Evolutionary conservation across 73 alveolate species (phyloP).

Genomic region (Paramecium sexaurelia): DNA sequence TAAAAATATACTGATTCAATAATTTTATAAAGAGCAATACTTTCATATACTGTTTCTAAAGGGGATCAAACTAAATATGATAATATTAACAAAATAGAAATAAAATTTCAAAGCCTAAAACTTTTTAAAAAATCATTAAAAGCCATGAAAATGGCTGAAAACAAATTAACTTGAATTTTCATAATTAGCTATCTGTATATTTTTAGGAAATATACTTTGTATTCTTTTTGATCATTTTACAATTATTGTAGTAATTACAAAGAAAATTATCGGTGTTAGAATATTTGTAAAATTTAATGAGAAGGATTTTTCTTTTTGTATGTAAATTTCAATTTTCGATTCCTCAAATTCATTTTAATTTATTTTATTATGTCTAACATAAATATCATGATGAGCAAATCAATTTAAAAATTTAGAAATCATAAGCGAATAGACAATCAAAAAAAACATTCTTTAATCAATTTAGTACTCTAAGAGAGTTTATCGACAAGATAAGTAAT

Average conservation of each 20-base stretch:
- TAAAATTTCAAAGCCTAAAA: too few relatives aligned
- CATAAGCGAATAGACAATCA: not conserved
- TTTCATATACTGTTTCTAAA: too few relatives aligned
- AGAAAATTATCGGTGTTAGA: not conserved
- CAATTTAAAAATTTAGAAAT: not conserved
- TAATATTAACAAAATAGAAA: too few relatives aligned
- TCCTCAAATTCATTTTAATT: not conserved
- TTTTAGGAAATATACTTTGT: not conserved
- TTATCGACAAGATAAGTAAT: not conserved
- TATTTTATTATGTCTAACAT: constrained; percentile 5
- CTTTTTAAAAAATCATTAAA: not conserved
- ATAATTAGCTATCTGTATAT: not conserved
- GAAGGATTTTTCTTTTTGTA: not conserved
- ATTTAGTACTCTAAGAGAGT: not conserved
- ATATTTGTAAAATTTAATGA: not conserved
- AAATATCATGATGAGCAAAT: not conserved
- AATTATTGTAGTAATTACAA: not conserved
- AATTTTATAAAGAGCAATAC: not conserved
- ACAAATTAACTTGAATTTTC: not conserved
- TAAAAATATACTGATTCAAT: not conserved
- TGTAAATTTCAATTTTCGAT: not conserved
- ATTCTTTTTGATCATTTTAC: not conserved
- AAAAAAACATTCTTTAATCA: not conserved
- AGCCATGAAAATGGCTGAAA: not conserved
- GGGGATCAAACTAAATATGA: too few relatives aligned